These are phyloP conservation scores for Dujonia santamariae DNA, from an alignment of 1,139 yeast genomes.

Conservation along the genomic window DNA sequence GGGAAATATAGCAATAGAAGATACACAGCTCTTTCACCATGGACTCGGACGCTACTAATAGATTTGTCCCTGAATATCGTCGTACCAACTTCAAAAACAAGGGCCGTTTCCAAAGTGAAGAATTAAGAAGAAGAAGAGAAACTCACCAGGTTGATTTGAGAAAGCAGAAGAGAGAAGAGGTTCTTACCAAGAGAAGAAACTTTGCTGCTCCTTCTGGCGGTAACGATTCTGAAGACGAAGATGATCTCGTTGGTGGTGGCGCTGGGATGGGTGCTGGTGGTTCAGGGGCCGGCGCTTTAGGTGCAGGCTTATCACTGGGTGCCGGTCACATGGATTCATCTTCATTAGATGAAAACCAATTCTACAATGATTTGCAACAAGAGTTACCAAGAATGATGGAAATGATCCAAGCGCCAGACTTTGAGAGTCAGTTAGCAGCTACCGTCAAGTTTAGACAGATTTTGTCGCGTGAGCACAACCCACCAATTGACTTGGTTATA, in stretches of 20 bases:
- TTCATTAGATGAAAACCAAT: slow-evolving; percentile 43
- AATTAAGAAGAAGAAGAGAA: slow-evolving; percentile 95
- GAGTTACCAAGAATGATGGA: slow-evolving; percentile 87
- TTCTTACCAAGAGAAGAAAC: slow-evolving; percentile 88
- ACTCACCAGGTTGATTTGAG: slow-evolving; percentile 95
- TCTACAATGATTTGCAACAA: slow-evolving; percentile 57
- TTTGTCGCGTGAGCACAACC: slow-evolving; percentile 89
- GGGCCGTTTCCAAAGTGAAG: slow-evolving; percentile 92
- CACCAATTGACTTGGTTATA: slow-evolving; percentile 95
- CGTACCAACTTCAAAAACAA: slow-evolving; percentile 95
- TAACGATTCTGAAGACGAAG: slow-evolving; percentile 45
- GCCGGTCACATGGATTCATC: slow-evolving; percentile 10
- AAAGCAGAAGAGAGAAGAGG: slow-evolving; percentile 95
- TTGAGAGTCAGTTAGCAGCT: slow-evolving; percentile 82
- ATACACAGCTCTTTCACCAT: too few species aligned
- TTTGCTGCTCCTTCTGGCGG: slow-evolving; percentile 31
- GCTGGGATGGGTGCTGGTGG: slow-evolving; percentile 17
- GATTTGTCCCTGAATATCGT: slow-evolving; percentile 96
- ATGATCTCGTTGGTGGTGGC: slow-evolving; percentile 26
- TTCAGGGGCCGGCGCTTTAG: too few species aligned
- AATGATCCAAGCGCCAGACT: slow-evolving; percentile 71
- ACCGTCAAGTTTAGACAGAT: slow-evolving; percentile 93
- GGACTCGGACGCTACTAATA: slow-evolving; percentile 78
- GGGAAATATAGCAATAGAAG: too few species aligned
- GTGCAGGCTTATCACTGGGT: slow-evolving; percentile 31